These are phyloP conservation scores for Stephanodiscus minutulus DNA, from an alignment of 108 stramenopile genomes.

Conservation along the genomic window DNA sequence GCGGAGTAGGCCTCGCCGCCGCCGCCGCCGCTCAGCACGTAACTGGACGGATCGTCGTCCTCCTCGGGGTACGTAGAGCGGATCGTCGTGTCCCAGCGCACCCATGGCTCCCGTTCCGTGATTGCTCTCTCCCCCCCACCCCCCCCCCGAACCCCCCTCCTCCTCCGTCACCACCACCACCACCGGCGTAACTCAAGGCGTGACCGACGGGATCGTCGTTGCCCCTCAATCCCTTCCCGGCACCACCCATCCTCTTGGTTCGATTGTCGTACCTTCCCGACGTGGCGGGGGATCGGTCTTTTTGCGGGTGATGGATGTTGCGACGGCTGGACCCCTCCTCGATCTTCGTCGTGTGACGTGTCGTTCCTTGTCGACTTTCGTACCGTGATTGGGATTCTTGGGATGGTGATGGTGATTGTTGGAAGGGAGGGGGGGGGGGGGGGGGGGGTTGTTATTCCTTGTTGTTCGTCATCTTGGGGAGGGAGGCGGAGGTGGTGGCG, in stretches of 20 bases:
- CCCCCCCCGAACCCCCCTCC: too few relatives aligned
- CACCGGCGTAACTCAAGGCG: neutral
- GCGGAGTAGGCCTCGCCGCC: too few relatives aligned
- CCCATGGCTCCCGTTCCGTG: conserved; percentile 14
- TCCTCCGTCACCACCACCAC: neutral
- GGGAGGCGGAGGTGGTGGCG: neutral
- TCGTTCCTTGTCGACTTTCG: conserved; percentile 15
- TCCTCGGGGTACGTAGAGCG: conserved; percentile 73
- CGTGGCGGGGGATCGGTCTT: conserved; percentile 63
- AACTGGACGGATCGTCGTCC: conserved; percentile 56
- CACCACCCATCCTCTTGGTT: conserved; percentile 83
- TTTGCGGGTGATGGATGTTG: conserved; percentile 84
- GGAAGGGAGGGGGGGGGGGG: too few relatives aligned
- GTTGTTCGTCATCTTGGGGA: neutral
- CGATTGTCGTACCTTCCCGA: conserved; percentile 69
- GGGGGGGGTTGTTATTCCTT: conserved; percentile 13
- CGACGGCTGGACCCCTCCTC: conserved; percentile 76
- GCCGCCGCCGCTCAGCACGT: conserved; percentile 52
- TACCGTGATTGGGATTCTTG: conserved; percentile 19
- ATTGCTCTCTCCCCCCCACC: too few relatives aligned
- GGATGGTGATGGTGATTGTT: conserved; percentile 22
- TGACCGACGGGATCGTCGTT: conserved; percentile 4
- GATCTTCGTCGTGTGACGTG: conserved; percentile 69
- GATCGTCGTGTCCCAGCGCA: conserved; percentile 77
- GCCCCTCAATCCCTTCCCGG: conserved; percentile 79